phyloP scores from a whole-genome alignment of 352 stramenopile genomes.

The Phytopythium helicoides region DNA sequence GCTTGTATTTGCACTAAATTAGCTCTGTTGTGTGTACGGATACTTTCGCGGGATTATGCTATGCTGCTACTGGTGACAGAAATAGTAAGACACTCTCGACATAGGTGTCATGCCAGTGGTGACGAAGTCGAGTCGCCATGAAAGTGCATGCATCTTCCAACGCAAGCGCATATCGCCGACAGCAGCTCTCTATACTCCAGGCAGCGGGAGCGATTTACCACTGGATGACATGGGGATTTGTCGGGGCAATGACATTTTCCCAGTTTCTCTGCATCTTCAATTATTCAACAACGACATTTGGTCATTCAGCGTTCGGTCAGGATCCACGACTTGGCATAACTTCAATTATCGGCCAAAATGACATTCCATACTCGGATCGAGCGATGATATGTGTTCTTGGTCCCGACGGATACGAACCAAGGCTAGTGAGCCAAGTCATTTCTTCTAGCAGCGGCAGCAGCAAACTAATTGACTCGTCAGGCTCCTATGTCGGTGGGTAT shows the following conservation, averaged over 20 bases:
- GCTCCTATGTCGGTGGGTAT: constrained; percentile 13
- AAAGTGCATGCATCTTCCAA: too few relatives aligned
- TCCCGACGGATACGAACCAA: constrained; percentile 21
- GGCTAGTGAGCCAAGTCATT: constrained; percentile 21
- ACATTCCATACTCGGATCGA: constrained; percentile 41
- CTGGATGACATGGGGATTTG: constrained; percentile 26
- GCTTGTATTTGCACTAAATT: too few relatives aligned
- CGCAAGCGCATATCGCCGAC: too few relatives aligned
- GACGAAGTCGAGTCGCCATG: too few relatives aligned
- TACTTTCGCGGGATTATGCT: too few relatives aligned
- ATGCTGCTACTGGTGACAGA: too few relatives aligned
- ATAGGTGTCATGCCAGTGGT: too few relatives aligned
- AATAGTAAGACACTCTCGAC: too few relatives aligned
- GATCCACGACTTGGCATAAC: constrained; percentile 6
- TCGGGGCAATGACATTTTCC: constrained; percentile 17
- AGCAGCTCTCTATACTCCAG: too few relatives aligned
- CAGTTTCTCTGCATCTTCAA: constrained; percentile 30
- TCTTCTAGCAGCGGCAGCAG: background rate
- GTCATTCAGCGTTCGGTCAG: constrained; percentile 8
- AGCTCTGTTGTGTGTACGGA: too few relatives aligned
- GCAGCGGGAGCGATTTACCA: too few relatives aligned
- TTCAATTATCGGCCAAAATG: constrained; percentile 32
- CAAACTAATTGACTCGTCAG: too few relatives aligned
- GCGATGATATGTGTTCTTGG: constrained; percentile 30
- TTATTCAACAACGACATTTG: constrained; percentile 3